A percentile compares a stretch with the other conserved stretches of the same genome.
Evolutionary conservation across 1,284 basidiomycete species (phyloP).

Genomic region (Moniliophthora roreri): DNA sequence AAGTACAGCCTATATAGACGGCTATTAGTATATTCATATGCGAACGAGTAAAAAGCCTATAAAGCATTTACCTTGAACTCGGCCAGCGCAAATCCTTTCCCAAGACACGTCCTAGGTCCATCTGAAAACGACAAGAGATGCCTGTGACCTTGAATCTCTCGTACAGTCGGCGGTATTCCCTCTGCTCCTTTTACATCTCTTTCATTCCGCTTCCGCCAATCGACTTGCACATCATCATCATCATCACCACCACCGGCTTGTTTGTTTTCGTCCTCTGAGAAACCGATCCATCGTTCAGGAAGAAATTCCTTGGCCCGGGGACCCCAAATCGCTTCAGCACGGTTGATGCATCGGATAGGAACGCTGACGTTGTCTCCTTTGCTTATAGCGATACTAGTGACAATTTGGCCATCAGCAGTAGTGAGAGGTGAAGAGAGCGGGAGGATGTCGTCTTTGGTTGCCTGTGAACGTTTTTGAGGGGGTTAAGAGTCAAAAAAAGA

Average conservation of each 20-base stretch:
- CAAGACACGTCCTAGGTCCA: constrained; percentile 42
- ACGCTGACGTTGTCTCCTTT: constrained; percentile 44
- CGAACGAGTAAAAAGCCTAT: background rate
- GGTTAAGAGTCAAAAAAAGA: background rate
- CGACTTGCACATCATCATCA: background rate
- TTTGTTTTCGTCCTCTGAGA: too few relatives aligned
- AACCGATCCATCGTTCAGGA: constrained; percentile 39
- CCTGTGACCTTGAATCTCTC: constrained; percentile 34
- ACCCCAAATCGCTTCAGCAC: constrained; percentile 48
- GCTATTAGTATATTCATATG: constrained; percentile 10
- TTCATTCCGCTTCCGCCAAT: too few relatives aligned
- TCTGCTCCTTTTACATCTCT: background rate
- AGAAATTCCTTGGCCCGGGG: constrained; percentile 35
- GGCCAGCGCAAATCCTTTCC: constrained; percentile 37
- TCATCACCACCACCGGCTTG: background rate
- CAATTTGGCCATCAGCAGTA: constrained; percentile 25
- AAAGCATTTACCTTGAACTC: constrained; percentile 38
- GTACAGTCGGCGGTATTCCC: constrained; percentile 16
- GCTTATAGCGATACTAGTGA: constrained; percentile 35
- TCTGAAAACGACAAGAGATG: constrained; percentile 40
- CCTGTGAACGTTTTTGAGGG: constrained; percentile 29
- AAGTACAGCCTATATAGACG: constrained; percentile 30
- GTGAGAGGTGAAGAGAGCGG: constrained; percentile 33
- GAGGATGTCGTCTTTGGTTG: constrained; percentile 49
- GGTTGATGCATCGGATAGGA: constrained; percentile 44